A percentile compares a stretch with the other conserved stretches of the same genome.
phyloP scores from a whole-genome alignment of 352 stramenopile species.

The Pythium vanterpoolii region DNA sequence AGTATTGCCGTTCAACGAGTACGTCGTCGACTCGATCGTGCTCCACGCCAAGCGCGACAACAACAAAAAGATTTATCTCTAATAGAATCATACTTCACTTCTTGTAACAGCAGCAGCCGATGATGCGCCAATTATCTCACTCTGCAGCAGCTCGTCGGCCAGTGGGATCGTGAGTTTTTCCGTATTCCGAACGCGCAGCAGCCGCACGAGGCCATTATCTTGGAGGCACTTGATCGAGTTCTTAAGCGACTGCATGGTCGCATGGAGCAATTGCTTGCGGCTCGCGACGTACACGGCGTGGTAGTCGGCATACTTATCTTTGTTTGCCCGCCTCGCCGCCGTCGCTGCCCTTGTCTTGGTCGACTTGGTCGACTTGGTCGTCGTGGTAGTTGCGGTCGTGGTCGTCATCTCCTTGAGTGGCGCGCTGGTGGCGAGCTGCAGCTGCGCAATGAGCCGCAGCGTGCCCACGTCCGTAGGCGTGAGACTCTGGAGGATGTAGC shows the following conservation, averaged over 20 bases:
- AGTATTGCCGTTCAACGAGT: conserved; percentile 77
- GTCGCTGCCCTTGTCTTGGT: neutral
- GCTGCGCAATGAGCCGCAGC: conserved; percentile 14
- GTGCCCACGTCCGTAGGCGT: conserved; percentile 20
- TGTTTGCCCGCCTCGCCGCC: too few relatives aligned
- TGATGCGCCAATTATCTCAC: conserved; percentile 34
- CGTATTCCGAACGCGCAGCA: conserved; percentile 31
- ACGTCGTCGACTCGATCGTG: conserved; percentile 53
- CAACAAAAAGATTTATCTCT: conserved; percentile 65
- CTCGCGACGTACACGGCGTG: conserved; percentile 49
- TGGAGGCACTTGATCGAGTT: conserved; percentile 61
- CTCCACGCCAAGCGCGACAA: conserved; percentile 69
- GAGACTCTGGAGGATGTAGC: conserved; percentile 20
- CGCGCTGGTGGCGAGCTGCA: conserved; percentile 8
- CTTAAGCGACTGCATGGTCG: conserved; percentile 50
- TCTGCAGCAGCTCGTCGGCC: conserved; percentile 34
- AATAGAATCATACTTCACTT: neutral
- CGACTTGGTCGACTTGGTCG: neutral
- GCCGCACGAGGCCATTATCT: conserved; percentile 50
- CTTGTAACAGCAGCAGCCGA: neutral
- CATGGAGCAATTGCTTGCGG: conserved; percentile 49
- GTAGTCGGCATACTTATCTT: conserved; percentile 29
- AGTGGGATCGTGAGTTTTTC: conserved; percentile 55
- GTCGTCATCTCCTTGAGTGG: neutral
- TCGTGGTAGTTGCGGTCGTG: neutral